Percentiles rank a stretch among this genome's conserved stretches.
Conservation (phyloP, 73 alveolate species). For the Effrenium voratum region DNA sequence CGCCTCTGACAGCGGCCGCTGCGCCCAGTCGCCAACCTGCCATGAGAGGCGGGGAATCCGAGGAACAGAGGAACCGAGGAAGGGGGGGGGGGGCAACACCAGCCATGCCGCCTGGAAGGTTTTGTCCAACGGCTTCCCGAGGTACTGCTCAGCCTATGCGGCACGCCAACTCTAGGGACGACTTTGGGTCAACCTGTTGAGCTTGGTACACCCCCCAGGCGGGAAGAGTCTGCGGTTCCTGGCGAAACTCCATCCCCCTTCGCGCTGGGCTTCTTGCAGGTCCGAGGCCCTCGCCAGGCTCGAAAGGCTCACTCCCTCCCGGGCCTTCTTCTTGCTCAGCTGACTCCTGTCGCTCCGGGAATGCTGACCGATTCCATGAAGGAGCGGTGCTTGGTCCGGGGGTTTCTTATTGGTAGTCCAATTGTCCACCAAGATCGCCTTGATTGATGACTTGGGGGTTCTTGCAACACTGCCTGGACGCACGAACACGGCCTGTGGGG, state of each 20-base stretch:
- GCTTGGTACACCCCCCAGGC: neutral
- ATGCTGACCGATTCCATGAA: too few species aligned
- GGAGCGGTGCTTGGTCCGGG: too few species aligned
- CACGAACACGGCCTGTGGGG: too few species aligned
- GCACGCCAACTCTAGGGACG: neutral
- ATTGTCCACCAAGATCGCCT: too few species aligned
- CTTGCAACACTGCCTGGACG: too few species aligned
- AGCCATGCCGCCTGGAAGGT: slow-evolving; percentile 22
- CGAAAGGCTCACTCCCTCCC: slow-evolving; percentile 51
- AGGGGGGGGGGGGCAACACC: too few species aligned
- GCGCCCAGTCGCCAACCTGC: slow-evolving; percentile 71
- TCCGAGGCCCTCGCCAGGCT: slow-evolving; percentile 5
- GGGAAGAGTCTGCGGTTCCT: neutral
- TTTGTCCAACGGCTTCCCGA: slow-evolving; percentile 77
- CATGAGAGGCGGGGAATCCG: neutral
- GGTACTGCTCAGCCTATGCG: slow-evolving; percentile 37
- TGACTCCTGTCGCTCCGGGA: too few species aligned
- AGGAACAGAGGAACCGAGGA: neutral
- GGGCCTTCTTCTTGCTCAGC: slow-evolving; percentile 39
- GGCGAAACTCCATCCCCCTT: neutral
- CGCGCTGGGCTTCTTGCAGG: neutral
- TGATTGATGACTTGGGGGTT: too few species aligned
- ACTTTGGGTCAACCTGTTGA: neutral
- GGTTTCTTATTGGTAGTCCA: too few species aligned
- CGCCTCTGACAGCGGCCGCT: slow-evolving; percentile 55